Evolutionary conservation across 305 asterid species (phyloP).

Genomic region (Withania somnifera): DNA sequence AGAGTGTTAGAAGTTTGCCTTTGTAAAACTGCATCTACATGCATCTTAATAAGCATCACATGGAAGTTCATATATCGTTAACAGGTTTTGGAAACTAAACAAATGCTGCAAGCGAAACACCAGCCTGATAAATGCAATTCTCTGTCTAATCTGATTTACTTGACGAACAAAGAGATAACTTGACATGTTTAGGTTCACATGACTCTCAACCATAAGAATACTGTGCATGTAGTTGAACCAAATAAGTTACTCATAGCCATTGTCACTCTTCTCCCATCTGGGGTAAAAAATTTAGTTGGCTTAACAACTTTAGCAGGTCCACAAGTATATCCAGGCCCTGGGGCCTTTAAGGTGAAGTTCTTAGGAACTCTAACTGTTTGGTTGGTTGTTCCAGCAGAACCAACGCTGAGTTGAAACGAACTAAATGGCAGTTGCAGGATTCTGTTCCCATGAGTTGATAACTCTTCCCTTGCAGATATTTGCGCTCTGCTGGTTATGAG

Average conservation of each 20-base stretch:
- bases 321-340: conserved; percentile 58
- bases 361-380: conserved; percentile 40
- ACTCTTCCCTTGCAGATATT: conserved; percentile 61
- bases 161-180: neutral
- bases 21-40: neutral
- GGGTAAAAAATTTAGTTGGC: conserved; percentile 27
- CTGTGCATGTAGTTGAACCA: neutral
- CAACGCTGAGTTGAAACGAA: conserved; percentile 47
- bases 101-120: neutral
- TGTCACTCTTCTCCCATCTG: conserved; percentile 46
- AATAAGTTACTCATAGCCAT: conserved; percentile 52
- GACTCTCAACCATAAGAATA: neutral
- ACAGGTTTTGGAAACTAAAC: neutral
- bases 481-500: conserved; percentile 46
- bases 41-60: neutral
- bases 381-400: conserved; percentile 48
- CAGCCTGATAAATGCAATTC: neutral
- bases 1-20: too few species aligned
- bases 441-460: conserved; percentile 44
- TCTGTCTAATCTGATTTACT: neutral
- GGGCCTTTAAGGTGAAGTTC: conserved; percentile 50
- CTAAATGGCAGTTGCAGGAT: conserved; percentile 37
- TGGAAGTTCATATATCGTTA: neutral
- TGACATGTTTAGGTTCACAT: neutral
- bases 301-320: conserved; percentile 50